Evolutionary conservation across 805 yeast genomes (phyloP), one percentile per base, ranked within the genome.

Genomic region (Ogataea trehalophila): DNA sequence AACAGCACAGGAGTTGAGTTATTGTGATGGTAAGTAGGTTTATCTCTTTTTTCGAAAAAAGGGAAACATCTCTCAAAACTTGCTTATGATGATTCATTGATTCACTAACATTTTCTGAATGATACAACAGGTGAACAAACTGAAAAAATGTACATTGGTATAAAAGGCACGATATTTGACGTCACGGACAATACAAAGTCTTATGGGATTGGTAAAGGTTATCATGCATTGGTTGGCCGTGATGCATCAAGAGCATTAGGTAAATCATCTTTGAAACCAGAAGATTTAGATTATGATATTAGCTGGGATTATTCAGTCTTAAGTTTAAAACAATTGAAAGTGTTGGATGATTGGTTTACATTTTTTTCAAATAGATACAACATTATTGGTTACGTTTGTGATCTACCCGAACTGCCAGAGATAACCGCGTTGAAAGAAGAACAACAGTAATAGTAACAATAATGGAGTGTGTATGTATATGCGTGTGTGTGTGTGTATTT

Each of bases 201-300:
- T 37, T 88, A 88, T 61, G 96, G 95, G 0, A 83, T 84, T 3
- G 91, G 90, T 0, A 77, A 80, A 50, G 81, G 83, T 20, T 89
- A 88, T 65, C 81, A 80, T 57, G 79, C 73, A 6, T 73, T 88
- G 38, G 87, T 81, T 9, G 96, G 92, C 5, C 79, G 77, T 52
- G 96, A 88, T 55, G 87, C 87, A 20, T 79, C 87, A 33, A 69
- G 94, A 48, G 85, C 92, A 2, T 69, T 88, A 45, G 96, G 87
- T 2, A 77, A 82, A 57, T 81, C 87, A 45, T 76, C 83, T 17
- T 62, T 83, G 47, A 72, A 75, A n/a, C 69, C 71, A 0, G 79
- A 71, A 46, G 85, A 82, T 51, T 76, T 77, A 1, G 70, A 67
- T 38, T 55, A 53, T 1, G 47, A 46, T 0, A 63, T 67, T 4